phyloP scores from a whole-genome alignment of 495 filamentous ascomycete genomes.

The Beverwykella pulmonaria region DNA sequence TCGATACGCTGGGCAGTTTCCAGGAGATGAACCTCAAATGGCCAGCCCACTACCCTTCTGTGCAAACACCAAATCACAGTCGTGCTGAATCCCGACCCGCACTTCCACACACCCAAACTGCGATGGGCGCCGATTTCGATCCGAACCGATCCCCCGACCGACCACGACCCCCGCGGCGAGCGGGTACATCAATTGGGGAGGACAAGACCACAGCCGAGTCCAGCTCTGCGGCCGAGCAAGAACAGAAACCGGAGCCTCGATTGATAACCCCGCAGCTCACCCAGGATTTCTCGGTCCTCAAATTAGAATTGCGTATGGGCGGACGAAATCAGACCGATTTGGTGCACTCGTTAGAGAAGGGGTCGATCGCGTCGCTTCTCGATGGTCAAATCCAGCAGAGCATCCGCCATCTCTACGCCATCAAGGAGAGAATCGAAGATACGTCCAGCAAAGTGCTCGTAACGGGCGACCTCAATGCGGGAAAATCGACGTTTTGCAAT shows the following conservation, averaged over 20 bases:
- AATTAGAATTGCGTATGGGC: slow-evolving; percentile 90
- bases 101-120: slow-evolving; percentile 47
- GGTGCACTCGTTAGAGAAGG: slow-evolving; percentile 94
- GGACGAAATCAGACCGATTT: slow-evolving; percentile 82
- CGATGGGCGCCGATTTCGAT: slow-evolving; percentile 41
- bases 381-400: slow-evolving; percentile 93
- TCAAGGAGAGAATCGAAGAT: slow-evolving; percentile 94
- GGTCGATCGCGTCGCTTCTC: slow-evolving; percentile 81
- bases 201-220: slow-evolving; percentile 64
- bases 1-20: slow-evolving; percentile 77
- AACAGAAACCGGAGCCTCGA: slow-evolving; percentile 63
- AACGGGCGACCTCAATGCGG: slow-evolving; percentile 96
- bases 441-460: slow-evolving; percentile 96
- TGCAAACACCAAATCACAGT: slow-evolving; percentile 56
- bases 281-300: slow-evolving; percentile 92
- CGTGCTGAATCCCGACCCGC: slow-evolving; percentile 43
- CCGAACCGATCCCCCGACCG: slow-evolving; percentile 47
- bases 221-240: slow-evolving; percentile 65
- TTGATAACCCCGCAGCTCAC: slow-evolving; percentile 91
- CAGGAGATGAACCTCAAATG: slow-evolving; percentile 87
- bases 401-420: slow-evolving; percentile 80
- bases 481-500: slow-evolving; percentile 99
- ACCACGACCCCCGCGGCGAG: slow-evolving; percentile 62
- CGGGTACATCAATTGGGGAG: slow-evolving; percentile 70
- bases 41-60: slow-evolving; percentile 93